phyloP scores from a whole-genome alignment of 2,329 filamentous ascomycete genomes.

The Exophiala aquamarina region DNA sequence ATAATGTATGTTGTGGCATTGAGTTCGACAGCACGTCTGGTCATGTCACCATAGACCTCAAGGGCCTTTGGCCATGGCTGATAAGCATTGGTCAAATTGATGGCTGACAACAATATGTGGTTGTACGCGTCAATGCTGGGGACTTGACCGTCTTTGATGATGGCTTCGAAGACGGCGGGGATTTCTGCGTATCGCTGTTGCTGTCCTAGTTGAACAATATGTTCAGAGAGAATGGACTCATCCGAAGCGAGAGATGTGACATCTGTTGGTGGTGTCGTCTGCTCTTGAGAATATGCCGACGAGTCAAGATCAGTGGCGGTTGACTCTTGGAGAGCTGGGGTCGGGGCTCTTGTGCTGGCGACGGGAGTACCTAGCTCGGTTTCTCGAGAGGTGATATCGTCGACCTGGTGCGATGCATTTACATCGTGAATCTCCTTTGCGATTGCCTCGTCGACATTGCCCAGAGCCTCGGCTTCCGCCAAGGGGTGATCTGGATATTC shows the following conservation, averaged over 20 bases:
- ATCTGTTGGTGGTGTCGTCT: slow-evolving; percentile 39
- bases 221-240: slow-evolving; percentile 71
- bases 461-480: slow-evolving; percentile 55
- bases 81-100: slow-evolving; percentile 77
- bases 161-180: slow-evolving; percentile 83
- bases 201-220: slow-evolving; percentile 72
- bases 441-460: slow-evolving; percentile 81
- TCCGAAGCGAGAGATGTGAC: slow-evolving; percentile 50
- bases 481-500: slow-evolving; percentile 53
- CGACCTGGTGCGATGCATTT: slow-evolving; percentile 39
- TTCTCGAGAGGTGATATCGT: slow-evolving; percentile 26
- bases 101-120: slow-evolving; percentile 78
- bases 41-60: slow-evolving; percentile 96
- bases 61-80: slow-evolving; percentile 88
- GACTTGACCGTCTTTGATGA: slow-evolving; percentile 76
- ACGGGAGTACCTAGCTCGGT: slow-evolving; percentile 31
- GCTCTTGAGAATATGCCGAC: slow-evolving; percentile 25
- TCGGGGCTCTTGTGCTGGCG: slow-evolving; percentile 14
- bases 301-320: slow-evolving; percentile 14
- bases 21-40: slow-evolving; percentile 76
- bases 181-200: slow-evolving; percentile 80
- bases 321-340: slow-evolving; percentile 8
- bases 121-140: slow-evolving; percentile 90
- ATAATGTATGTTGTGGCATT: slow-evolving; percentile 86
- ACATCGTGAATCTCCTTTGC: slow-evolving; percentile 71